These are phyloP conservation scores for Amanita brunnescens DNA, from an alignment of 768 basidiomycete species.

Conservation along the genomic window DNA sequence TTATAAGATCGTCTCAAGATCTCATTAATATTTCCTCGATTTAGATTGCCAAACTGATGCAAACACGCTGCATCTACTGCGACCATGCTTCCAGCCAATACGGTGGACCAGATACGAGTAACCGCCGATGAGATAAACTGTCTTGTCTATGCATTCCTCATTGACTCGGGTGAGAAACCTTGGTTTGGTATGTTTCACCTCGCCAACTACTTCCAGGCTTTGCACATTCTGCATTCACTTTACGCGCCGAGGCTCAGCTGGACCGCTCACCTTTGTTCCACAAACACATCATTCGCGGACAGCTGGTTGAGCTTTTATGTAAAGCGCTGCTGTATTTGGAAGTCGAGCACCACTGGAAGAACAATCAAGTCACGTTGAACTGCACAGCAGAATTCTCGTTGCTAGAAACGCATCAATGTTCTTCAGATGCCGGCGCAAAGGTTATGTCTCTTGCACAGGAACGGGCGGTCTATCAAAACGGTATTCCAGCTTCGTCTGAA, in stretches of 20 bases:
- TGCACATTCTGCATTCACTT: conserved; percentile 72
- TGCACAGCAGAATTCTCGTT: conserved; percentile 70
- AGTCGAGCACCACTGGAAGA: conserved; percentile 77
- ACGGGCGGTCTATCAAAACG: conserved; percentile 6
- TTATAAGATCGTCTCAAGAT: background rate
- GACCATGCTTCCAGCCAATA: background rate
- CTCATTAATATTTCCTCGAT: background rate
- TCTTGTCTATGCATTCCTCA: conserved; percentile 75
- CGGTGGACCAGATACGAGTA: conserved; percentile 40
- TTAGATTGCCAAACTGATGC: background rate
- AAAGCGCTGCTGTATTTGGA: conserved; percentile 77
- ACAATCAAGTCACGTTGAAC: conserved; percentile 46
- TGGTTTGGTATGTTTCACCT: background rate
- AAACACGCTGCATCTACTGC: background rate
- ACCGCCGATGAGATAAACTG: conserved; percentile 81
- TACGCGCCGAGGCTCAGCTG: conserved; percentile 65
- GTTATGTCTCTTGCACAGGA: background rate
- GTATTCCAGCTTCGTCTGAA: conserved; percentile 15
- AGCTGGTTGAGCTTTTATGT: conserved; percentile 70
- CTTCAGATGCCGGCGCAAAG: conserved; percentile 32
- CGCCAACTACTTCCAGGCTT: conserved; percentile 43
- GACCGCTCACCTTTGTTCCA: conserved; percentile 59
- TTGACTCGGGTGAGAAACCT: conserved; percentile 59
- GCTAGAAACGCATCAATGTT: conserved; percentile 68
- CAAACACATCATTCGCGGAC: conserved; percentile 74